A percentile compares a stretch with the other conserved stretches of the same genome.
Evolutionary conservation across 306 rosid genomes (phyloP).

Genomic region (Cicer yamashitae): DNA sequence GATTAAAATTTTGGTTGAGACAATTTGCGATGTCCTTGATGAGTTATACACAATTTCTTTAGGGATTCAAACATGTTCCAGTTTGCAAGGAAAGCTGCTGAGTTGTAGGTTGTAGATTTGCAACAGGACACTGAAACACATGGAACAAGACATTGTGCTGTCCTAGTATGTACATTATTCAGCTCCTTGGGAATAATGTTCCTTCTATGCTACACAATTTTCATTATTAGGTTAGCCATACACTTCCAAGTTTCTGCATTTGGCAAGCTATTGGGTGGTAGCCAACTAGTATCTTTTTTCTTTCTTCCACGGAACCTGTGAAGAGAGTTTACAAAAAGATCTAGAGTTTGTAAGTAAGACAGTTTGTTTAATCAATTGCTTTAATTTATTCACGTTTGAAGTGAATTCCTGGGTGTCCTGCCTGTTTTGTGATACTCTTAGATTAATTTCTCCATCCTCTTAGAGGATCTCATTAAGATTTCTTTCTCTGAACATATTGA

Average conservation of each 20-base stretch:
- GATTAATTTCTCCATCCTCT: not conserved
- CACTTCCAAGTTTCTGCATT: not conserved
- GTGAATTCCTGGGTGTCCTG: not conserved
- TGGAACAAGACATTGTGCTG: constrained; percentile 14
- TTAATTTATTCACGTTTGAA: constrained; percentile 4
- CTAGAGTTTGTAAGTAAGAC: not conserved
- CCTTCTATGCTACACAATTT: constrained; percentile 1
- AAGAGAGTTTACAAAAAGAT: constrained; percentile 20
- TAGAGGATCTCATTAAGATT: not conserved
- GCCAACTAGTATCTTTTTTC: not conserved
- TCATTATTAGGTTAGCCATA: not conserved
- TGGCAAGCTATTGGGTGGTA: constrained; percentile 33
- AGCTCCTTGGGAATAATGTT: not conserved
- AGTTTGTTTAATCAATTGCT: constrained; percentile 1
- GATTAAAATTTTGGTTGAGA: constrained; percentile 12
- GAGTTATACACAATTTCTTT: constrained; percentile 13
- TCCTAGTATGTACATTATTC: not conserved
- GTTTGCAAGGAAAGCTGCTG: constrained; percentile 19
- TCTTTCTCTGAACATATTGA: not conserved
- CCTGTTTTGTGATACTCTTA: not conserved
- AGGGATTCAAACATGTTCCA: constrained; percentile 25
- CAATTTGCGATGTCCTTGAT: constrained; percentile 15
- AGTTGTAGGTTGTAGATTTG: constrained; percentile 28
- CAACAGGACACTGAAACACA: constrained; percentile 22
- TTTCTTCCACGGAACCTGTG: not conserved